phyloP scores from a whole-genome alignment of 345 rosid species.

The Sonneratia caseolaris region DNA sequence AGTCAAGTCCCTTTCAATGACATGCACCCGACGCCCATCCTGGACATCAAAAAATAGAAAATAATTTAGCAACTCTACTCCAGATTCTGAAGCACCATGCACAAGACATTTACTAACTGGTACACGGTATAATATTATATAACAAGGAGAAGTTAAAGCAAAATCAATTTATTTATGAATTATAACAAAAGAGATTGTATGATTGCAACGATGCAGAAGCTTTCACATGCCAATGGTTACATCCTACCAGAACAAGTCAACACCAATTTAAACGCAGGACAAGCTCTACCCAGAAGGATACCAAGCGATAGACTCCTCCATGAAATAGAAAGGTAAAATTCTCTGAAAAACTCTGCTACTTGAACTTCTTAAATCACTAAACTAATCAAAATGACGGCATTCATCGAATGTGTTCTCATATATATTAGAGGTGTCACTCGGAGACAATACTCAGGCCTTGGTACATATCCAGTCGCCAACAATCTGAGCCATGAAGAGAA shows the following conservation, averaged over 20 bases:
- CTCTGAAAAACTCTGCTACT: background rate
- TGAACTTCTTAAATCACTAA: constrained; percentile 1
- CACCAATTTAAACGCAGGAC: background rate
- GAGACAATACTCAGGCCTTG: background rate
- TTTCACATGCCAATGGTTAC: background rate
- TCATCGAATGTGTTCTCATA: background rate
- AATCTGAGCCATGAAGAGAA: background rate
- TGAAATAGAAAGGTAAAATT: background rate
- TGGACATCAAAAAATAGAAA: constrained; percentile 14
- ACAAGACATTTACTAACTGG: background rate
- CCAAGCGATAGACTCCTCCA: no score
- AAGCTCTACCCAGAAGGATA: background rate
- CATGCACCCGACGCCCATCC: constrained; percentile 64
- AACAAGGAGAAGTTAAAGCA: background rate
- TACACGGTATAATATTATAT: background rate
- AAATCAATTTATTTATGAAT: background rate
- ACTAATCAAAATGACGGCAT: background rate
- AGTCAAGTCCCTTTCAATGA: constrained; percentile 57
- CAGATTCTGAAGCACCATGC: background rate
- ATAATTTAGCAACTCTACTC: background rate
- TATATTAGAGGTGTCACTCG: background rate
- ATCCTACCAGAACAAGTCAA: background rate
- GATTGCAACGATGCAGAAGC: background rate
- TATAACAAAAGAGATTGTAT: background rate
- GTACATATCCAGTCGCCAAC: background rate